A percentile compares a stretch with the other conserved stretches of the same genome.
These are phyloP conservation scores for Oryza nivara DNA, from an alignment of 176 grass and related monocot species.

Conservation along the genomic window DNA sequence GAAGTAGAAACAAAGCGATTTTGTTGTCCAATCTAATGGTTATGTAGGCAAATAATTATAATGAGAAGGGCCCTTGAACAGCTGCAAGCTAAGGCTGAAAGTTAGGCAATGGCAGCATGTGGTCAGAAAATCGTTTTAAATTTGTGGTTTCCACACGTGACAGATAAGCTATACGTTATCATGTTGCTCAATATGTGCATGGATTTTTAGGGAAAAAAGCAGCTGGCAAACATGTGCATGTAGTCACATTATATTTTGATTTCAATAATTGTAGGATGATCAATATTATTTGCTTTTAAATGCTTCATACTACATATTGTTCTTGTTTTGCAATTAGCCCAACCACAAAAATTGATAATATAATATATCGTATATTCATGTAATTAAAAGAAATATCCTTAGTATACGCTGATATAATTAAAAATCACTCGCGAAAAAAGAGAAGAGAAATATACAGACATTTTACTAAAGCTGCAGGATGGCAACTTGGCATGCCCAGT, in stretches of 20 bases:
- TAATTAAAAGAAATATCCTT: background rate
- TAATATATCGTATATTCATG: background rate
- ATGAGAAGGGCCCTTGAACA: constrained; percentile 46
- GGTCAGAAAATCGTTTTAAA: constrained; percentile 21
- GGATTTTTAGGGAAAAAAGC: constrained; percentile 36
- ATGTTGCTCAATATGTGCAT: background rate
- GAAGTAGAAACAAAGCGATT: constrained; percentile 52
- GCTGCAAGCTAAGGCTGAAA: constrained; percentile 28
- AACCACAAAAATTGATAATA: background rate
- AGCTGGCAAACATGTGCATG: constrained; percentile 14
- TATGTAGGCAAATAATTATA: constrained; percentile 9
- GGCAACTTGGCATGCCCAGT: constrained; percentile 3
- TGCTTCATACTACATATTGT: background rate
- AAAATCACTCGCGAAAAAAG: background rate
- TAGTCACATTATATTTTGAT: background rate
- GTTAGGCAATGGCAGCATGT: constrained; percentile 22
- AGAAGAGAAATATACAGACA: background rate
- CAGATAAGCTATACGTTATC: constrained; percentile 20
- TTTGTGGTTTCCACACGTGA: constrained; percentile 30
- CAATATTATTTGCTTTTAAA: constrained; percentile 5
- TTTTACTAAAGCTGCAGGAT: background rate
- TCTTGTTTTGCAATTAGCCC: background rate
- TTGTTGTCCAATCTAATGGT: constrained; percentile 23
- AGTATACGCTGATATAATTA: background rate
- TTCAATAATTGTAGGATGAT: constrained; percentile 15